Evolutionary conservation across 495 filamentous ascomycete genomes (phyloP).

Genomic region (Aspergillus leporis): DNA sequence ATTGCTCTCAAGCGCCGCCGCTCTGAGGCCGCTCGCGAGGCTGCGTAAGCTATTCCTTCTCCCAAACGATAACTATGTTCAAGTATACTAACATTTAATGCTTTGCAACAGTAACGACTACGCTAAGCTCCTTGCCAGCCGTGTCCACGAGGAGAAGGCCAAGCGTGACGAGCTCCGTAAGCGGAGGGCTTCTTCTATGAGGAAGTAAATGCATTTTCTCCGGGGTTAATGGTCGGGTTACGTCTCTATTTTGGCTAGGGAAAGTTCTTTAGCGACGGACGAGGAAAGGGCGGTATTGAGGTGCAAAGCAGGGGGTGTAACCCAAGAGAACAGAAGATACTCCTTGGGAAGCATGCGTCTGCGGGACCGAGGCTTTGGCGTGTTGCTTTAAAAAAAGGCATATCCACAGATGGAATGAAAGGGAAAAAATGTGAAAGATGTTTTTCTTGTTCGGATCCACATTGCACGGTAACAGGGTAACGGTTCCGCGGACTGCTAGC

Average conservation of each 20-base stretch:
- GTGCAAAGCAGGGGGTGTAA: slow-evolving; percentile 9
- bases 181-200: slow-evolving; percentile 93
- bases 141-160: slow-evolving; percentile 90
- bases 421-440: slow-evolving; percentile 14
- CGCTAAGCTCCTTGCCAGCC: slow-evolving; percentile 87
- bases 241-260: slow-evolving; percentile 31
- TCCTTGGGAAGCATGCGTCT: slow-evolving; percentile 6
- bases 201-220: slow-evolving; percentile 66
- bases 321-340: slow-evolving; percentile 11
- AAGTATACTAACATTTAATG: slow-evolving; percentile 35
- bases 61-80: slow-evolving; percentile 8
- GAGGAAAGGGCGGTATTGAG: slow-evolving; percentile 17
- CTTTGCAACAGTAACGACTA: slow-evolving; percentile 69
- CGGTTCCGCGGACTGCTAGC: slow-evolving; percentile 5
- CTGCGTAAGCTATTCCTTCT: slow-evolving; percentile 73
- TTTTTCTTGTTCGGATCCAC: slow-evolving; percentile 8
- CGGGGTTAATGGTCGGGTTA: slow-evolving; percentile 41
- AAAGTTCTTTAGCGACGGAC: slow-evolving; percentile 30
- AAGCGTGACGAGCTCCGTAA: slow-evolving; percentile 90
- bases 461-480: not conserved
- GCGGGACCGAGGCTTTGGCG: slow-evolving; percentile 10
- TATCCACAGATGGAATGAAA: slow-evolving; percentile 12
- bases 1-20: slow-evolving; percentile 96
- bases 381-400: slow-evolving; percentile 2
- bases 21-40: slow-evolving; percentile 92